Evolutionary conservation across 768 basidiomycete genomes (phyloP).

Genomic region (Boletales sp.): DNA sequence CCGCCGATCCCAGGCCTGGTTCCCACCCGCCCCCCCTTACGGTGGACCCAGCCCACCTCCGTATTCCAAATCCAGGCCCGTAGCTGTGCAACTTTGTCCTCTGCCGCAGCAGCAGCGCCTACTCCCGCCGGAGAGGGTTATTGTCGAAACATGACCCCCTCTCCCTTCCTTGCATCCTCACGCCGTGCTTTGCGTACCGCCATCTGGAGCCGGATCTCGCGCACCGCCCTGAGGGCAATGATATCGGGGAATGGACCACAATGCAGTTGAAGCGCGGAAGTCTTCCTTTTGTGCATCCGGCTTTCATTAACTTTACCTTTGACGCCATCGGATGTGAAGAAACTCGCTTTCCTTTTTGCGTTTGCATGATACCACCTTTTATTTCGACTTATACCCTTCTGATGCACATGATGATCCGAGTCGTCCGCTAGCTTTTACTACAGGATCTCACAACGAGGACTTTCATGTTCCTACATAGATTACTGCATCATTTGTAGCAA

Average conservation of each 20-base stretch:
- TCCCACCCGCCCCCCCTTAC: slow-evolving; percentile 7
- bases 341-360: neutral
- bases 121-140: neutral
- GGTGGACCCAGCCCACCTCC: slow-evolving; percentile 11
- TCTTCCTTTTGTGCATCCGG: no score
- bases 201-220: no score
- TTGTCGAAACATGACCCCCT: no score
- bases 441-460: no score
- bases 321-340: neutral
- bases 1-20: neutral
- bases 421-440: no score
- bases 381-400: slow-evolving; percentile 4
- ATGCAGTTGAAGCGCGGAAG: no score
- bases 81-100: neutral
- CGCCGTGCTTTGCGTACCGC: no score
- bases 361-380: slow-evolving; percentile 4
- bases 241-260: no score
- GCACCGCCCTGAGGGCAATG: no score
- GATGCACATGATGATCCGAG: neutral
- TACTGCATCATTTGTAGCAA: no score
- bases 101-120: neutral
- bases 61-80: neutral
- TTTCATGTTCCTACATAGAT: no score
- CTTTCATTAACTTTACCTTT: neutral
- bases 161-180: no score